Evolutionary conservation across 108 stramenopile genomes (phyloP).

Genomic region (Licmophora abbreviata): DNA sequence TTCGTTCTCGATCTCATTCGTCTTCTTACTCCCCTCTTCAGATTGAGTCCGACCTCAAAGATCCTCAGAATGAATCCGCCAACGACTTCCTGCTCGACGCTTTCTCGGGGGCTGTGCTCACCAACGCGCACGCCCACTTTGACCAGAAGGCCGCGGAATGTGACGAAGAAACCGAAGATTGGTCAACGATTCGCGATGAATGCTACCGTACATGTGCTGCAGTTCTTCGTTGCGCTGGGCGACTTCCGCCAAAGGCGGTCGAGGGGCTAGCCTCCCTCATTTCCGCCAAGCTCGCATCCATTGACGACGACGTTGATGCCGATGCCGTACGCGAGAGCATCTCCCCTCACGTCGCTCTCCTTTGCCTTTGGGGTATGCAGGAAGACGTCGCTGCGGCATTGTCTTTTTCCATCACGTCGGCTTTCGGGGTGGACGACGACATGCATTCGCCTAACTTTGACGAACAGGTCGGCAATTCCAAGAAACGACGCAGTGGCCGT

Average conservation of each 20-base stretch:
- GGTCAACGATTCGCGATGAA: conserved; percentile 9
- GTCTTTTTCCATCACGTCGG: conserved; percentile 31
- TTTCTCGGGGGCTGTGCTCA: conserved; percentile 41
- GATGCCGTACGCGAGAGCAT: conserved; percentile 18
- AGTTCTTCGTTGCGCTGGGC: conserved; percentile 48
- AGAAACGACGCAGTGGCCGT: conserved; percentile 7
- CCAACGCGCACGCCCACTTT: conserved; percentile 49
- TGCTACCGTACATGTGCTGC: conserved; percentile 46
- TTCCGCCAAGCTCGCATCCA: conserved; percentile 7
- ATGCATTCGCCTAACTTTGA: conserved; percentile 11
- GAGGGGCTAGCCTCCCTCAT: conserved; percentile 35
- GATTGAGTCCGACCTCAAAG: background rate
- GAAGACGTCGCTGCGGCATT: conserved; percentile 45
- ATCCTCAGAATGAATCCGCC: conserved; percentile 13
- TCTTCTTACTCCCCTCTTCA: conserved; percentile 1
- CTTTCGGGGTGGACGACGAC: conserved; percentile 23
- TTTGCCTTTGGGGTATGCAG: conserved; percentile 62
- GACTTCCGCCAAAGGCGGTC: conserved; percentile 25
- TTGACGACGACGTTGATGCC: conserved; percentile 2
- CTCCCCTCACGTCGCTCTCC: conserved; percentile 43
- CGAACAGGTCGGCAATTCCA: conserved; percentile 7
- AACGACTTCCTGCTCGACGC: conserved; percentile 35
- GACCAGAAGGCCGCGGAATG: conserved; percentile 27
- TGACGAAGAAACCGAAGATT: conserved; percentile 11
- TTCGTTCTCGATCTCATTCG: background rate